Percentiles rank a stretch among this genome's conserved stretches.
Evolutionary conservation across 2,329 filamentous ascomycete species (phyloP).

Genomic region (Colletotrichum lindemuthianum): DNA sequence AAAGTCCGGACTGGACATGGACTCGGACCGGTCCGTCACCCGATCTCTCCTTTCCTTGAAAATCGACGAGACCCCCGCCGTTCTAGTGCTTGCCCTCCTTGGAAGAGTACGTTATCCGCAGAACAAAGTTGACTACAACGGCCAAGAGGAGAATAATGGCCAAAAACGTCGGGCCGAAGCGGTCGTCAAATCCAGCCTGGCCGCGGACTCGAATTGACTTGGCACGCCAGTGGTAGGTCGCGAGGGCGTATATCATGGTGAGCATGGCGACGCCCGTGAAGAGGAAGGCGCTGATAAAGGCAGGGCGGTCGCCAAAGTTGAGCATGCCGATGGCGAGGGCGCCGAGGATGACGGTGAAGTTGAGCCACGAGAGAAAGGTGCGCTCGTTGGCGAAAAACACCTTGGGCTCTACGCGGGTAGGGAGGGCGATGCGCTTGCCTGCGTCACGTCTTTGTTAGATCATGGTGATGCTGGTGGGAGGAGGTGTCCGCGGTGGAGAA

Average conservation of each 20-base stretch:
- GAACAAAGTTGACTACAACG: conserved; percentile 94
- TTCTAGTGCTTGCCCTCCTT: conserved; percentile 44
- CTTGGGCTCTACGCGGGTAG: conserved; percentile 97
- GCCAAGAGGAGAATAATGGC: conserved; percentile 87
- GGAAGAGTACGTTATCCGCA: conserved; percentile 70
- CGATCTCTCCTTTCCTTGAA: not conserved
- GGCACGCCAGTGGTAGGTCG: conserved; percentile 97
- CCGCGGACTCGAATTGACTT: conserved; percentile 91
- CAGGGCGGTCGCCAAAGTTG: conserved; percentile 95
- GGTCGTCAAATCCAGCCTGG: conserved; percentile 95
- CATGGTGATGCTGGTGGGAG: conserved; percentile 23
- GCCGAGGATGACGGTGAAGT: conserved; percentile 98
- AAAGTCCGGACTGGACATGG: too few relatives aligned
- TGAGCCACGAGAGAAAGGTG: conserved; percentile 99
- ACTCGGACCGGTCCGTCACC: not conserved
- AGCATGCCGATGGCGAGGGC: conserved; percentile 96
- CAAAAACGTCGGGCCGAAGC: conserved; percentile 91
- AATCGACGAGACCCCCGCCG: not conserved
- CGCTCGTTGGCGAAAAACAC: conserved; percentile 99
- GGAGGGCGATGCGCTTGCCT: conserved; percentile 99
- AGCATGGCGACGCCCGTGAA: conserved; percentile 96
- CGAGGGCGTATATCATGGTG: conserved; percentile 93
- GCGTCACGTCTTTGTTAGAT: conserved; percentile 7
- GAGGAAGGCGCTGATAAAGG: conserved; percentile 91
- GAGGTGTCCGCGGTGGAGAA: not conserved